Evolutionary conservation across 2,329 filamentous ascomycete species (phyloP), one percentile per base, ranked within the genome.

Genomic region (Trichoderma brevicompactum): DNA sequence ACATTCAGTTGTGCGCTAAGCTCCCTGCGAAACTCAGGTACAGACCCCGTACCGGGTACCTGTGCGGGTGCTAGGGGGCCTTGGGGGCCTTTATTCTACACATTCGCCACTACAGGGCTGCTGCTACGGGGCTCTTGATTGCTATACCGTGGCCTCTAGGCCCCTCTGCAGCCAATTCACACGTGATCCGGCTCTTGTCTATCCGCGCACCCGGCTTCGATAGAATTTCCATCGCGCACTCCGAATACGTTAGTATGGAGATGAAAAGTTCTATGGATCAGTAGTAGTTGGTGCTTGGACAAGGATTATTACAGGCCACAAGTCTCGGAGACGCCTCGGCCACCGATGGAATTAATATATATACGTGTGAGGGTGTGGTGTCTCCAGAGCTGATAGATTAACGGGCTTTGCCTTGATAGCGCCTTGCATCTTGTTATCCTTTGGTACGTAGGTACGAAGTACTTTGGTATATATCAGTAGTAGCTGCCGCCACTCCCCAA

Each of bases 101-200:
- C 23, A 28, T 28, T 28, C 5, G 23, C 23, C 23, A 28, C 23
- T 28, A 28, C 23, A 28, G 23, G 23, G 23, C 23, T 19, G 19
- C 44, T 36, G 46, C 46, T 1, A 17, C 46, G 23, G 44, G 36
- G 44, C 56, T 49, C 19, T 40, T 13, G 19, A 19, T 28, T 59
- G 43, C 55, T 49, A 49, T 60, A 58, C 28, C 56, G 56, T 60
- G 59, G 59, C 59, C 59, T 62, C 56, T 49, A 32, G 7, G 23
- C 23, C 23, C 5, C 23, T 28, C 23, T 28, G 23, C 40, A 44
- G 49, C 28, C 38, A 28, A 44, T 28, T 41, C 17, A 49, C 65
- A 67, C 63, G 65, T 67, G 65, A 67, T 63, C 19, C 63, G 56
- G 61, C 63, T 53, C 53, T 36, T 49, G 17, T 28, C 34, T 36